These are phyloP conservation scores for Solanum corneliomulleri DNA, from an alignment of 257 asterid genomes.

Conservation along the genomic window DNA sequence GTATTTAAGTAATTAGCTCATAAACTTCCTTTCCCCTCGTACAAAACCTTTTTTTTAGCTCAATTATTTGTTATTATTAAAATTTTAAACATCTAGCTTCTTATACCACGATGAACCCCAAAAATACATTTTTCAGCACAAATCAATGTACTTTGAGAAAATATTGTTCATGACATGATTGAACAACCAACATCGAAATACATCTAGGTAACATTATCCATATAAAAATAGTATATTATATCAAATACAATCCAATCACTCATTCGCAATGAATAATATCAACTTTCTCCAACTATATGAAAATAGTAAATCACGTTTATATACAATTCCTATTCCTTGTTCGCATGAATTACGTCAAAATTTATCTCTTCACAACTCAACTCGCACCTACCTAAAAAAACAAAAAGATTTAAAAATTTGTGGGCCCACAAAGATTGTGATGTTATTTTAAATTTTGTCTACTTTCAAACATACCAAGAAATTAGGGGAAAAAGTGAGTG, in stretches of 20 bases:
- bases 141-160: too few relatives aligned
- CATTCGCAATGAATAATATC: not conserved
- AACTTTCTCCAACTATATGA: not conserved
- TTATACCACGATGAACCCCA: not conserved
- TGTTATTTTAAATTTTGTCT: not conserved
- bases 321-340: not conserved
- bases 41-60: not conserved
- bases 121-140: not conserved
- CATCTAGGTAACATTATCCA: not conserved
- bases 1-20: not conserved
- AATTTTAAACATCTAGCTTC: not conserved
- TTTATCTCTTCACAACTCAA: not conserved
- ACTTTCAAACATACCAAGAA: not conserved
- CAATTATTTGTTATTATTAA: not conserved
- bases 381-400: not conserved
- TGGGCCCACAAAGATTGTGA: not conserved
- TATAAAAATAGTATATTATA: too few relatives aligned
- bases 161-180: not conserved
- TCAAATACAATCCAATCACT: not conserved
- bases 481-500: not conserved
- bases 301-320: not conserved
- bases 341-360: not conserved
- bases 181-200: not conserved
- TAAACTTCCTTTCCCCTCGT: not conserved
- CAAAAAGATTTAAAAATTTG: not conserved